A percentile compares a stretch with the other conserved stretches of the same genome.
phyloP scores from a whole-genome alignment of 805 yeast genomes.

The Gaillardinia entomophila region DNA sequence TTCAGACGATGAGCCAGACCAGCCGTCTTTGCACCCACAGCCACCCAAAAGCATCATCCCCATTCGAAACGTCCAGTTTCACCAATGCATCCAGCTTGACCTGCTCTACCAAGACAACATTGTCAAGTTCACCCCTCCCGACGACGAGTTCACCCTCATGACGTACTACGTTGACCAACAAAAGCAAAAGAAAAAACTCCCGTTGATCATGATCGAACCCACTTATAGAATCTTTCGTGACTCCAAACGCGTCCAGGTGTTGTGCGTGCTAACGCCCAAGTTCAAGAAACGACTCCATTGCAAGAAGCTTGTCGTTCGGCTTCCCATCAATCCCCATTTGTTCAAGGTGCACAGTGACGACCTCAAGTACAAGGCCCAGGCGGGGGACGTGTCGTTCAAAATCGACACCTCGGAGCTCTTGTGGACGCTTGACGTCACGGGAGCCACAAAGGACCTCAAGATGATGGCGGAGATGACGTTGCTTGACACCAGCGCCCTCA shows the following conservation, averaged over 20 bases:
- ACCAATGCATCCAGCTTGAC: slow-evolving; percentile 71
- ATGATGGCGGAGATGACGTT: slow-evolving; percentile 53
- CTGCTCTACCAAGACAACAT: slow-evolving; percentile 62
- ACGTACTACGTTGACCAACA: slow-evolving; percentile 38
- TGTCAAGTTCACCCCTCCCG: slow-evolving; percentile 84
- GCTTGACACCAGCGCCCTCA: slow-evolving; percentile 2
- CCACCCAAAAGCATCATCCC: slow-evolving; percentile 20
- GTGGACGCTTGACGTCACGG: slow-evolving; percentile 72
- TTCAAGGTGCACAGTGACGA: slow-evolving; percentile 14
- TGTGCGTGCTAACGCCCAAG: slow-evolving; percentile 28
- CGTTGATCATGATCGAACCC: slow-evolving; percentile 41
- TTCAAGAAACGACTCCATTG: slow-evolving; percentile 32
- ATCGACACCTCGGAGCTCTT: slow-evolving; percentile 63
- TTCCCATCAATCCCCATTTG: slow-evolving; percentile 32
- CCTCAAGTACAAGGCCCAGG: slow-evolving; percentile 64
- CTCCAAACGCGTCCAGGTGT: slow-evolving; percentile 23
- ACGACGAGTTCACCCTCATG: slow-evolving; percentile 38
- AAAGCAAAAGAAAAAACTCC: slow-evolving; percentile 30
- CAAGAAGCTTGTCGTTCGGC: slow-evolving; percentile 19
- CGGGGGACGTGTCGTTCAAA: slow-evolving; percentile 67
- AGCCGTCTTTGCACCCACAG: too few species aligned
- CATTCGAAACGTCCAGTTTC: slow-evolving; percentile 35
- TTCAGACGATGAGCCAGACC: slow-evolving; percentile 1
- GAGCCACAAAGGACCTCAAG: slow-evolving; percentile 41
- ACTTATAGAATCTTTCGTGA: slow-evolving; percentile 18